Evolutionary conservation across 2,329 filamentous ascomycete genomes (phyloP).

Genomic region (Lojkania enalia): DNA sequence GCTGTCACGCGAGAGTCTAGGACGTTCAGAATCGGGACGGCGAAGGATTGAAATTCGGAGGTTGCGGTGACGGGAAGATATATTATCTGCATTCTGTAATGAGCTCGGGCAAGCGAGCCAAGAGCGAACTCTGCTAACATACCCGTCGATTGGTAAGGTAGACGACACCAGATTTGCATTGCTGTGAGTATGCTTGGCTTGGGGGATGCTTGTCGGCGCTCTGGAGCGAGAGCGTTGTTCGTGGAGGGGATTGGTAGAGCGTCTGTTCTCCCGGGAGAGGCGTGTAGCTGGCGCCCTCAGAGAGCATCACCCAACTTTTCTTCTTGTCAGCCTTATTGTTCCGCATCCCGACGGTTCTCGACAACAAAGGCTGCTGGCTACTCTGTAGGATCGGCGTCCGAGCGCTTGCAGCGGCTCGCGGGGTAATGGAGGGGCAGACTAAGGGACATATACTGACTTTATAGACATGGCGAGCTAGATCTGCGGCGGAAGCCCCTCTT

Average conservation of each 20-base stretch:
- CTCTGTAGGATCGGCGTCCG: constrained; percentile 1
- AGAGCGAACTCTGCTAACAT: constrained; percentile 40
- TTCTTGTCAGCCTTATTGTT: constrained; percentile 39
- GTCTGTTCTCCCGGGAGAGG: constrained; percentile 82
- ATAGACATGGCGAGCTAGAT: constrained; percentile 37
- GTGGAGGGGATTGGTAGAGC: constrained; percentile 76
- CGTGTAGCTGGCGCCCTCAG: constrained; percentile 72
- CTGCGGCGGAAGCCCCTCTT: too few species aligned
- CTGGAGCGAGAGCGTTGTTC: constrained; percentile 75
- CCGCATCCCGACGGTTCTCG: constrained; percentile 16
- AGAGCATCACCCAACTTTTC: constrained; percentile 88
- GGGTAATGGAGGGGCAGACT: constrained; percentile 18
- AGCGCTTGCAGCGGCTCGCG: constrained; percentile 11
- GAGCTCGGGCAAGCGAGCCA: constrained; percentile 12
- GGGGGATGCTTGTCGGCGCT: constrained; percentile 68
- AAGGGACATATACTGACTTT: constrained; percentile 41
- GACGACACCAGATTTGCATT: constrained; percentile 73
- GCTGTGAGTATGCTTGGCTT: constrained; percentile 66
- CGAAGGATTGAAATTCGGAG: constrained; percentile 78
- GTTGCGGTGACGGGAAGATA: constrained; percentile 78
- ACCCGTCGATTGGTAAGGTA: constrained; percentile 87
- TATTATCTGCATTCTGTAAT: constrained; percentile 64
- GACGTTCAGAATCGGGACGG: constrained; percentile 82
- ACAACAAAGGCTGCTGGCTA: neutral
- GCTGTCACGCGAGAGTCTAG: constrained; percentile 84